Conservation (phyloP, 768 basidiomycete genomes). For the Butyriboletus loyo region DNA sequence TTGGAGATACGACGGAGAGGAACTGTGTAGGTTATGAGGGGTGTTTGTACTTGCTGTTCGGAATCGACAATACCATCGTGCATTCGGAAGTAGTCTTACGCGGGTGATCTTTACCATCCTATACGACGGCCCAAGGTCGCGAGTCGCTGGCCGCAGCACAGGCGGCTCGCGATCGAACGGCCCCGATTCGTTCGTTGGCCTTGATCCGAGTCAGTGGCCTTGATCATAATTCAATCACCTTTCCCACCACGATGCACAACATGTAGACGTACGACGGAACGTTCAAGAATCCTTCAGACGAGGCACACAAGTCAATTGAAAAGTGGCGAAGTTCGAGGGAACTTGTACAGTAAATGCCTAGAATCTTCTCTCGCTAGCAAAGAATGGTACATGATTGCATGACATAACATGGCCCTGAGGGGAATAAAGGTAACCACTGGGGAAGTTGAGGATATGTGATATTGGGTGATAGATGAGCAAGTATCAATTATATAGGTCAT, state of each 20-base stretch:
- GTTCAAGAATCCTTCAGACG: too few relatives aligned
- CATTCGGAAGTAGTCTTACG: background rate
- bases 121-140: background rate
- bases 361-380: background rate
- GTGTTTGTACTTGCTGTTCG: background rate
- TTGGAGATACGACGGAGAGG: background rate
- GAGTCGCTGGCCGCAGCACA: too few relatives aligned
- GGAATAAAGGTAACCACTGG: background rate
- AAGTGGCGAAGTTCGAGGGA: background rate
- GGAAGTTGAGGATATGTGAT: background rate
- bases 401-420: background rate
- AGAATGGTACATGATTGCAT: background rate
- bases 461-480: too few relatives aligned
- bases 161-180: too few relatives aligned
- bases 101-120: background rate
- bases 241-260: too few relatives aligned
- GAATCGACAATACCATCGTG: background rate
- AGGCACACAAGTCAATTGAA: background rate
- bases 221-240: too few relatives aligned
- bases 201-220: too few relatives aligned
- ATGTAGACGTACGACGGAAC: background rate
- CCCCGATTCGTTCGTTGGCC: too few relatives aligned
- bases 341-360: background rate
- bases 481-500: background rate
- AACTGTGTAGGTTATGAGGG: background rate